Base-by-base conservation (phyloP, 2,329 filamentous ascomycete genomes). In the Pleoardoris graminearum region DNA sequence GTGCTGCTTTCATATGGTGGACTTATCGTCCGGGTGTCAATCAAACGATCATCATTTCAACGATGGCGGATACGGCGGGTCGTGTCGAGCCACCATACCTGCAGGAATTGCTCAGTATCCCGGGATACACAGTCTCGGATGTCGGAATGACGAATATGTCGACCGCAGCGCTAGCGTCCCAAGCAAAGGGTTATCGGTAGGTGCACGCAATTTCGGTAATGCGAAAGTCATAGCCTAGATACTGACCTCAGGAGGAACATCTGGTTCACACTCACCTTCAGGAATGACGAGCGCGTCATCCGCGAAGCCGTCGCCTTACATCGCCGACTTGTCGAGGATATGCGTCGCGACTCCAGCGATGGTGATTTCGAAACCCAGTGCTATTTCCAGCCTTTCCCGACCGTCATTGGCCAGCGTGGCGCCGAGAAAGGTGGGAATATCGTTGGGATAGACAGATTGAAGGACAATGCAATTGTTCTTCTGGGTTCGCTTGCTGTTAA, bases 221-320 rank as follows among this genome's bases (percentile, higher is more conserved):
- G 4, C 10, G 10, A 32, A 4, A 10, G 30, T 12, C n/a, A 32
- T 12, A 32, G 12, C 3, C 62, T 17, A 62, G n/a, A 50, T 10
- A 16, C 1, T 25, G 7, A 6, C 10, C 17, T n/a, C n/a, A n/a
- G n/a, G n/a, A 63, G 63, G 14, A 53, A 66, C 25, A 41, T 64
- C 8, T 66, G 60, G 61, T 62, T 57, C 21, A 68, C 67, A 2
- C 35, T 69, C 37, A 63, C 62, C 3, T 66, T 65, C 57, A 58
- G 47, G 17, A 68, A 68, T 41, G 49, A 63, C 25, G 37, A 48
- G 17, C 19, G 22, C 0, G 57, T 65, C 48, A 59, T 55, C 44
- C 23, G 53, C 5, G 50, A 59, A n/a, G 55, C 60, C n/a, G 59
- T 67, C 35, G 53, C 63, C n/a, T 46, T 57, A 0, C 49, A 69